These are phyloP conservation scores for Aureobasidium vineae DNA, from an alignment of 2,329 filamentous ascomycete genomes.

Conservation along the genomic window DNA sequence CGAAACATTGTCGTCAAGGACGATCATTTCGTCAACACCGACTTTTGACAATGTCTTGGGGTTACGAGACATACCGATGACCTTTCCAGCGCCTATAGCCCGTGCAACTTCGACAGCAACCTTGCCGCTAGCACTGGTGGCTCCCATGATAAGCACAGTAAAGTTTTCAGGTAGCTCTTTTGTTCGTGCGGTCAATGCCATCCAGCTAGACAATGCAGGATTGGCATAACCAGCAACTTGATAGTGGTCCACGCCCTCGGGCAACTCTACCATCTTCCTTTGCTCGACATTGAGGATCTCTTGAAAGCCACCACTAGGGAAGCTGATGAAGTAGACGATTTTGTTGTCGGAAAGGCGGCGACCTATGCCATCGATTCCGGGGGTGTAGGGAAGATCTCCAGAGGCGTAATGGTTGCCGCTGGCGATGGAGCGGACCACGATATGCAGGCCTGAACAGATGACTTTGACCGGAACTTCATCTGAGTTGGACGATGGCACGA, in stretches of 20 bases:
- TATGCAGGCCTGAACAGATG: constrained; percentile 53
- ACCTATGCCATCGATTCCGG: constrained; percentile 56
- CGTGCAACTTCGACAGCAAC: constrained; percentile 52
- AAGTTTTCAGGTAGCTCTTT: constrained; percentile 44
- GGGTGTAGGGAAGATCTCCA: constrained; percentile 51
- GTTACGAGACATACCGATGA: constrained; percentile 55
- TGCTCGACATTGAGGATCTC: constrained; percentile 52
- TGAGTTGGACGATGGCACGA: constrained; percentile 1
- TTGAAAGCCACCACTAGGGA: constrained; percentile 44
- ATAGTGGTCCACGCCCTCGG: constrained; percentile 48
- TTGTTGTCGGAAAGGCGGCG: constrained; percentile 44
- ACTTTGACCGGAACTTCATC: constrained; percentile 53
- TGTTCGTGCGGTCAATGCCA: constrained; percentile 53
- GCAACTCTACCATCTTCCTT: constrained; percentile 44
- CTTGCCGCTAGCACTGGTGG: constrained; percentile 53
- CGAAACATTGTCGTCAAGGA: constrained; percentile 41
- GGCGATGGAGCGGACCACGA: constrained; percentile 55
- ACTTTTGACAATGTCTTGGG: constrained; percentile 45
- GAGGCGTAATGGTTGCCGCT: constrained; percentile 56
- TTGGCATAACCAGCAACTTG: constrained; percentile 56
- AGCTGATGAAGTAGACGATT: constrained; percentile 52
- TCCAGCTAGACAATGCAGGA: constrained; percentile 57
- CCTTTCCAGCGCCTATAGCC: constrained; percentile 49
- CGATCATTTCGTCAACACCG: constrained; percentile 49
- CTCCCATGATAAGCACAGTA: constrained; percentile 54